Percentiles rank a stretch among this genome's conserved stretches.
These are phyloP conservation scores for Bretschneidera sinensis DNA, from an alignment of 345 rosid species.

Conservation along the genomic window DNA sequence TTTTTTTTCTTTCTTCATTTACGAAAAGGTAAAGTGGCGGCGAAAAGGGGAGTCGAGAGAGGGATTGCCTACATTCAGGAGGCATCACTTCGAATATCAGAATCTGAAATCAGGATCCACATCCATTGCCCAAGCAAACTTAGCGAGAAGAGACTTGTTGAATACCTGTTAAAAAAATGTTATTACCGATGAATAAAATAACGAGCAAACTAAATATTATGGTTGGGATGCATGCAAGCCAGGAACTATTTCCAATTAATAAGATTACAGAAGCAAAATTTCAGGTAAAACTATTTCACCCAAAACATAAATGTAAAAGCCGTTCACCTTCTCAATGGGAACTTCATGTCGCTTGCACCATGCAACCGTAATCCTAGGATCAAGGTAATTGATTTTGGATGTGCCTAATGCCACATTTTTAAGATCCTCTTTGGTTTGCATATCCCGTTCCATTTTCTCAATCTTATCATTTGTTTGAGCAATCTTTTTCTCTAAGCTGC, in stretches of 20 bases:
- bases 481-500: conserved; percentile 78
- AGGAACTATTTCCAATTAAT: not conserved
- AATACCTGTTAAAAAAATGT: conserved; percentile 50
- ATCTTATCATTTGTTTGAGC: conserved; percentile 55
- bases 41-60: conserved; percentile 15
- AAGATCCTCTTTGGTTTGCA: conserved; percentile 75
- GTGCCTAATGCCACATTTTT: conserved; percentile 96
- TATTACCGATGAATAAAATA: not conserved
- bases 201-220: not conserved
- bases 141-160: conserved; percentile 86
- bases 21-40: conserved; percentile 2
- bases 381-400: conserved; percentile 90
- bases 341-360: conserved; percentile 99
- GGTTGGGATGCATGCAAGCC: not conserved
- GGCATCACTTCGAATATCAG: conserved; percentile 25
- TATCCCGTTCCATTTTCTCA: conserved; percentile 70
- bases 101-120: conserved; percentile 91
- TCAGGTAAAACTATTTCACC: too few relatives aligned
- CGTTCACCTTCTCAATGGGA: conserved; percentile 90
- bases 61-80: conserved; percentile 18
- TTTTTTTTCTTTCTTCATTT: not conserved
- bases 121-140: conserved; percentile 97
- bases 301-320: too few relatives aligned
- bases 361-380: conserved; percentile 96
- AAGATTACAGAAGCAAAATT: too few relatives aligned